phyloP scores from a whole-genome alignment of 306 rosid species.

The Cotoneaster glaucophyllus region DNA sequence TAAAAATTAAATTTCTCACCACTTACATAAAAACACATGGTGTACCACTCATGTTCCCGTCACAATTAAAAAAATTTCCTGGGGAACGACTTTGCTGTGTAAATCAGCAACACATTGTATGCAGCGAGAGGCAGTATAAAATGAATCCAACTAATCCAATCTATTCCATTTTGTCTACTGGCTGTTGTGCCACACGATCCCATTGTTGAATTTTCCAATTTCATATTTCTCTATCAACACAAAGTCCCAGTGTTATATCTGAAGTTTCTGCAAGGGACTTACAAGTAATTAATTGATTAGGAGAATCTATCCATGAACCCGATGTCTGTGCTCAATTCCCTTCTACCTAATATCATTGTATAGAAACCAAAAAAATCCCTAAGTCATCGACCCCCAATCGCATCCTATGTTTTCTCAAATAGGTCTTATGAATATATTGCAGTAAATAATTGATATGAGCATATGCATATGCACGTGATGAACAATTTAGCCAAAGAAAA shows the following conservation, averaged over 20 bases:
- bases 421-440: background rate
- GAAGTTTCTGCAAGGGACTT: no score
- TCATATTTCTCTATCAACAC: background rate
- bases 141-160: slow-evolving; percentile 12
- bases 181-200: slow-evolving; percentile 6
- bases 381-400: no score
- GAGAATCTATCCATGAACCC: no score
- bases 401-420: background rate
- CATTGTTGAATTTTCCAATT: slow-evolving; percentile 15
- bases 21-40: no score
- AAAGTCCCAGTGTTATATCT: background rate
- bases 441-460: background rate
- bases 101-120: slow-evolving; percentile 20
- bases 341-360: no score
- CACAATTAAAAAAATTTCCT: no score
- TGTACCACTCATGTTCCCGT: no score
- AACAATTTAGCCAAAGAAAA: background rate
- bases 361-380: no score
- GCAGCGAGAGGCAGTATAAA: slow-evolving; percentile 14
- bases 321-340: background rate
- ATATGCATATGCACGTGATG: background rate
- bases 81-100: slow-evolving; percentile 21
- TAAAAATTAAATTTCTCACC: no score
- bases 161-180: background rate
- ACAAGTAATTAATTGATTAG: no score